Percentiles rank a stretch among this genome's conserved stretches.
phyloP scores from a whole-genome alignment of 1,284 basidiomycete species.

The Moesziomyces antarcticus region DNA sequence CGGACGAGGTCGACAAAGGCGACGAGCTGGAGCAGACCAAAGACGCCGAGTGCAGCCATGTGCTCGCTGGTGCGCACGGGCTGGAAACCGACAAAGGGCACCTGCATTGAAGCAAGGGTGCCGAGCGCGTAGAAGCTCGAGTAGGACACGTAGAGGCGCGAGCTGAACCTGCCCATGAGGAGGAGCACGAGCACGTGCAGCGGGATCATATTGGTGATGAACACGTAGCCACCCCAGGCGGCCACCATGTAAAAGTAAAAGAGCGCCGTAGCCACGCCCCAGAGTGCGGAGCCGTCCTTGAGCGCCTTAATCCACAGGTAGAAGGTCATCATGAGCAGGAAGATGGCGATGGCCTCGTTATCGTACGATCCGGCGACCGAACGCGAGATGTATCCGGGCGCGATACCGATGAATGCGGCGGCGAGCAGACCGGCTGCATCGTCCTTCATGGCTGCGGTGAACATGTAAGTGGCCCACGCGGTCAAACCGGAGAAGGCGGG shows the following conservation, averaged over 20 bases:
- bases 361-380: conserved; percentile 99
- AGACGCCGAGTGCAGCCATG: conserved; percentile 97
- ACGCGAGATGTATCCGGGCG: conserved; percentile 94
- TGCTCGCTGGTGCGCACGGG: conserved; percentile 98
- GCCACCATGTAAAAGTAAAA: conserved; percentile 99
- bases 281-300: conserved; percentile 91
- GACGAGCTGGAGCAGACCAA: conserved; percentile 94
- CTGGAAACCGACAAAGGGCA: conserved; percentile 99
- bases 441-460: conserved; percentile 71
- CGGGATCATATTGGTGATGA: conserved; percentile 99
- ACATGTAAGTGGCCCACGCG: conserved; percentile 89
- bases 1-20: conserved; percentile 91
- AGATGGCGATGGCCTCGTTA: conserved; percentile 99
- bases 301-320: conserved; percentile 97
- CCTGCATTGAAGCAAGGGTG: conserved; percentile 97
- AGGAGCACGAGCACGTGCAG: conserved; percentile 91
- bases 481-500: conserved; percentile 97
- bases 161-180: conserved; percentile 96
- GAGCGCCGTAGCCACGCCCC: conserved; percentile 86
- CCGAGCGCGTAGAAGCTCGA: conserved; percentile 98
- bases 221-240: conserved; percentile 99
- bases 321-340: conserved; percentile 99
- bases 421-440: conserved; percentile 85
- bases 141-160: conserved; percentile 92
- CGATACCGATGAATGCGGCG: conserved; percentile 98